These are phyloP conservation scores for Closterium sp. DNA, from an alignment of 139 green algal species.

Conservation along the genomic window DNA sequence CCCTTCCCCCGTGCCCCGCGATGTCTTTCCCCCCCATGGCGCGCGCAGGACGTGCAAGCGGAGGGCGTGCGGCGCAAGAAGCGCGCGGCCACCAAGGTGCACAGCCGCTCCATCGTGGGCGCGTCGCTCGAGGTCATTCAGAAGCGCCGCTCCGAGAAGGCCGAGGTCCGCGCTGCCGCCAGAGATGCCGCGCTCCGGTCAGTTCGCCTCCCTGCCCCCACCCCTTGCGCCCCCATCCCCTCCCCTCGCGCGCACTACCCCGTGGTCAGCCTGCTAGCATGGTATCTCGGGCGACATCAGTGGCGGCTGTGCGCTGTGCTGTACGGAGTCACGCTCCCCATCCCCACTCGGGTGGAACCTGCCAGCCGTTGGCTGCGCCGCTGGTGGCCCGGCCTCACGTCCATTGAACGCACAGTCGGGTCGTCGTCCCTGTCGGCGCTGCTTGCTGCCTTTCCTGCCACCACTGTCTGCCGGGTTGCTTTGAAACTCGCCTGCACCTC, in stretches of 20 bases:
- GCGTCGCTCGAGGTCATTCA: constrained; percentile 89
- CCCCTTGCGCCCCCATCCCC: neutral
- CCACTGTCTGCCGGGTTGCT: no score
- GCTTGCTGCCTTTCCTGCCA: neutral
- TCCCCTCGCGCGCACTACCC: no score
- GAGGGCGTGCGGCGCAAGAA: constrained; percentile 69
- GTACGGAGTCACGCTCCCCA: no score
- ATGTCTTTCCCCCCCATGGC: neutral
- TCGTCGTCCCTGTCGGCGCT: neutral
- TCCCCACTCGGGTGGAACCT: no score
- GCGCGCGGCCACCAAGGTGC: constrained; percentile 62
- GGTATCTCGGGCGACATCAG: no score
- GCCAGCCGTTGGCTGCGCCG: no score
- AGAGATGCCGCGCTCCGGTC: constrained; percentile 82
- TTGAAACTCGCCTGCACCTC: no score
- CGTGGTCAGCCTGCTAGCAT: no score
- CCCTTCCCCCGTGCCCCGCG: neutral
- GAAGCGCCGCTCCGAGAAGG: constrained; percentile 76
- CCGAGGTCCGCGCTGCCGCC: constrained; percentile 76
- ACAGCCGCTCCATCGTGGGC: constrained; percentile 78
- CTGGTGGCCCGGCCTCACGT: no score
- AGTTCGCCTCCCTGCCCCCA: constrained; percentile 23
- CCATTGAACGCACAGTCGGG: neutral
- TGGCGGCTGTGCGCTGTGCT: no score
- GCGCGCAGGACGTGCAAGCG: constrained; percentile 59